A percentile compares a stretch with the other conserved stretches of the same genome.
phyloP scores from a whole-genome alignment of 305 asterid genomes.

The Fraxinus sp. region DNA sequence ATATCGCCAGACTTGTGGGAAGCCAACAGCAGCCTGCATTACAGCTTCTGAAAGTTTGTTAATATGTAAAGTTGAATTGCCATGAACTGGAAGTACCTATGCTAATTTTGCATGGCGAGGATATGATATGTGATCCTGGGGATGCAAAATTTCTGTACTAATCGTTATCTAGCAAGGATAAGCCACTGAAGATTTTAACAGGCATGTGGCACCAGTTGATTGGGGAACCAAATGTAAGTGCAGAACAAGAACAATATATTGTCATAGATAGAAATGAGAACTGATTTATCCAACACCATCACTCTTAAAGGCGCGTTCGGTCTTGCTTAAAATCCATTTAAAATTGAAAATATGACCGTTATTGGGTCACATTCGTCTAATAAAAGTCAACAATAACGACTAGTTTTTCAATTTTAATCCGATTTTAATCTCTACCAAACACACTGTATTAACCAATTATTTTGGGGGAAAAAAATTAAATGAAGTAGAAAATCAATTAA shows the following conservation, averaged over 20 bases:
- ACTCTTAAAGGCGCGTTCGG: too few relatives aligned
- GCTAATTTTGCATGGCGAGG: slow-evolving; percentile 68
- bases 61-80: slow-evolving; percentile 41
- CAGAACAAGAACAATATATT: slow-evolving; percentile 34
- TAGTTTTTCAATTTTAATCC: too few relatives aligned
- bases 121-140: slow-evolving; percentile 58
- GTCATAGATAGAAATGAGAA: slow-evolving; percentile 64
- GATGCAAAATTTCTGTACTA: slow-evolving; percentile 47
- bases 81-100: slow-evolving; percentile 50
- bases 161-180: slow-evolving; percentile 55
- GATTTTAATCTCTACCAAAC: too few relatives aligned
- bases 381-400: too few relatives aligned
- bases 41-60: slow-evolving; percentile 60
- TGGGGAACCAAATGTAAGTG: slow-evolving; percentile 66
- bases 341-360: too few relatives aligned
- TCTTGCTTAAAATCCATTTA: too few relatives aligned
- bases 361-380: too few relatives aligned
- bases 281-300: slow-evolving; percentile 20
- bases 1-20: slow-evolving; percentile 41
- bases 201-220: slow-evolving; percentile 76
- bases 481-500: too few relatives aligned
- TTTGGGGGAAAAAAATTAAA: too few relatives aligned
- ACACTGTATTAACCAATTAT: too few relatives aligned
- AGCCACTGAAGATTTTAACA: slow-evolving; percentile 54
- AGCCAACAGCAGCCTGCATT: slow-evolving; percentile 55